A percentile compares a stretch with the other conserved stretches of the same genome.
Conservation (phyloP, 1,284 basidiomycete species). For the Trametes sp. region DNA sequence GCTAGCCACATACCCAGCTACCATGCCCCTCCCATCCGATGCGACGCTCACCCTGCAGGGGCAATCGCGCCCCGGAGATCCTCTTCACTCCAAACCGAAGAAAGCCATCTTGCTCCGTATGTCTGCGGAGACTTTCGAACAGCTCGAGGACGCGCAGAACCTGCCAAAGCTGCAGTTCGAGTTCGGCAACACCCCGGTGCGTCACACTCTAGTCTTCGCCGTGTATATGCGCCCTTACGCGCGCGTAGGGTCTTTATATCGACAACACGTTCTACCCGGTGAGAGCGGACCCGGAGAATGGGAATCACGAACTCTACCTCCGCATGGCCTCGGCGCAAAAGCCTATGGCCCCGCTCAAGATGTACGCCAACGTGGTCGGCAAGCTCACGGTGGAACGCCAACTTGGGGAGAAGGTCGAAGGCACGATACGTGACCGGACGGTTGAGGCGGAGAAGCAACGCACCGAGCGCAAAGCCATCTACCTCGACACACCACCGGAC, state of each 20-base stretch:
- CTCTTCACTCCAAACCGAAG: conserved; percentile 66
- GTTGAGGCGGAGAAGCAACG: conserved; percentile 64
- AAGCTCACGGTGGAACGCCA: conserved; percentile 70
- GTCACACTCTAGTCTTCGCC: conserved; percentile 34
- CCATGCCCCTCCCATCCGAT: conserved; percentile 70
- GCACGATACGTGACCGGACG: conserved; percentile 63
- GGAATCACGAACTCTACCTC: conserved; percentile 74
- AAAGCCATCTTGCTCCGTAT: conserved; percentile 76
- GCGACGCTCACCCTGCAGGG: conserved; percentile 63
- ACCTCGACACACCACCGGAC: conserved; percentile 53
- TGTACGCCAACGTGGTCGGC: conserved; percentile 73
- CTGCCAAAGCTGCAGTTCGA: conserved; percentile 62
- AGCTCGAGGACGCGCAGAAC: conserved; percentile 58
- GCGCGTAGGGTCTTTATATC: conserved; percentile 66
- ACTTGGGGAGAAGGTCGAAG: conserved; percentile 57
- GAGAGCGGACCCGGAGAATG: conserved; percentile 56
- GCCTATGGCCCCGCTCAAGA: conserved; percentile 68
- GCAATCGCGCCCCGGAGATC: conserved; percentile 58
- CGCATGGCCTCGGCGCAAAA: conserved; percentile 62
- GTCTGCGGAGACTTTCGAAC: conserved; percentile 71
- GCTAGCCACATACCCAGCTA: background rate
- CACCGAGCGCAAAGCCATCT: conserved; percentile 56
- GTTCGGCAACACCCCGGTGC: conserved; percentile 64
- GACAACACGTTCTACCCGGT: conserved; percentile 69
- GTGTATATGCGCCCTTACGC: background rate